Base-by-base conservation (phyloP, 371 early-diverging fungal genomes). In the Actinomortierella wolfii region DNA sequence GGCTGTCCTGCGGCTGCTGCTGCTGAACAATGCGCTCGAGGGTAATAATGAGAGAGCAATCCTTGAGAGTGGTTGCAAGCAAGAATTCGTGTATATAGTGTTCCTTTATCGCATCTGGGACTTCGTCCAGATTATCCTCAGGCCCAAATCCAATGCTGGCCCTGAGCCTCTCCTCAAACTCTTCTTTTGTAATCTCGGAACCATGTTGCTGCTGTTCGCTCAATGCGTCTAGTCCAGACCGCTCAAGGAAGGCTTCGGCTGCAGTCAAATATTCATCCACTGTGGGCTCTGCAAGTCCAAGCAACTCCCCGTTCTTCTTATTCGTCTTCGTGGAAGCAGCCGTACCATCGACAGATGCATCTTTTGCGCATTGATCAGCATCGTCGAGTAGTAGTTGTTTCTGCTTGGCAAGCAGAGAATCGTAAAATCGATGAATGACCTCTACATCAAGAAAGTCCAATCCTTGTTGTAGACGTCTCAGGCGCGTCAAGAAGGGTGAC, bases 21-120 rank as follows among this genome's bases (percentile, higher is more conserved):
- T n/a, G 18, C 1, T 47, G 47, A 45, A 18, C 47, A 47, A 18
- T 21, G 8, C 24, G 18, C 4, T 57, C 56, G 3, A 73, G 26
- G 7, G 74, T 60, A 3, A 73, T 46, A 41, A 73, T 20, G 40
- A 73, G 61, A 2, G 74, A 73, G 17, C 67, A 73, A 41, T 73
- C 74, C 34, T 73, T 73, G 52, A 73, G 24, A 2, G 74, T 73
- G 15, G 62, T 49, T 0, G 74, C 66, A 24, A 73, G 28, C n/a
- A 73, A 45, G 49, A 67, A 73, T 20, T 73, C 74, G 23, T 57
- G 67, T 6, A 73, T 51, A 46, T 44, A 73, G 28, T 73, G 74
- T 26, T 63, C 6, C 61, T 63, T 57, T 20, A 66, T 45, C 7
- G 41, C 2, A 4, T 48, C 45, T 5, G 71, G 74, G 0, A 71